Conservation (phyloP, 1,284 basidiomycete species). For the Rhizoctonia solani region DNA sequence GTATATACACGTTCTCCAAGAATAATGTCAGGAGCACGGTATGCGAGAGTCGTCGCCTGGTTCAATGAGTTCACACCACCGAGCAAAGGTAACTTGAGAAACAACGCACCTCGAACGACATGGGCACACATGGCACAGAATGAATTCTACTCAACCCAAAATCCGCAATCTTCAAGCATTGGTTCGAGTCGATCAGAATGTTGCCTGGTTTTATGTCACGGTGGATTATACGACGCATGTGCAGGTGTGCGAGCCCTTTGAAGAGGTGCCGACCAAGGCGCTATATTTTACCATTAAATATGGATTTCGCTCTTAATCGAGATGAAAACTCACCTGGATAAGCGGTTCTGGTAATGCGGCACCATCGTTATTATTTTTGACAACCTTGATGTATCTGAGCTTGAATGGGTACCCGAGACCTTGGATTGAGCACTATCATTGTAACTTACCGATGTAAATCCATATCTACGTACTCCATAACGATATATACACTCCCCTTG, state of each 20-base stretch:
- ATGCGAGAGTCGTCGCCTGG: constrained; percentile 99
- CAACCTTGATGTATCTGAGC: constrained; percentile 18
- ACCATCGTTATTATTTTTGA: not conserved
- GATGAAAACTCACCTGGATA: constrained; percentile 14
- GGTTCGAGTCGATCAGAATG: constrained; percentile 56
- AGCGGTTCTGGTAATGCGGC: not conserved
- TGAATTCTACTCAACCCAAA: constrained; percentile 55
- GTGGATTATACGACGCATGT: constrained; percentile 49
- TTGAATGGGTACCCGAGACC: not conserved
- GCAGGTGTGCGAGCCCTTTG: constrained; percentile 1
- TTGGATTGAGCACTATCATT: not conserved
- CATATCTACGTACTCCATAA: constrained; percentile 23
- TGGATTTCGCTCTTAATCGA: not conserved
- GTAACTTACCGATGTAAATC: constrained; percentile 4
- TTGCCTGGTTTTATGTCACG: constrained; percentile 64
- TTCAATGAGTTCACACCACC: too few relatives aligned
- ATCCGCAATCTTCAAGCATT: constrained; percentile 56
- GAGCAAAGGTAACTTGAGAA: too few relatives aligned
- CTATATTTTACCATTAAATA: not conserved
- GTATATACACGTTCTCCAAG: constrained; percentile 91
- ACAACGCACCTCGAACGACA: constrained; percentile 12
- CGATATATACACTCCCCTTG: not conserved
- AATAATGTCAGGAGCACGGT: constrained; percentile 96
- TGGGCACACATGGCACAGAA: constrained; percentile 36
- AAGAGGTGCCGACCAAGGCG: constrained; percentile 27